Evolutionary conservation across 768 basidiomycete species (phyloP).

Genomic region (Suillus brevipes): DNA sequence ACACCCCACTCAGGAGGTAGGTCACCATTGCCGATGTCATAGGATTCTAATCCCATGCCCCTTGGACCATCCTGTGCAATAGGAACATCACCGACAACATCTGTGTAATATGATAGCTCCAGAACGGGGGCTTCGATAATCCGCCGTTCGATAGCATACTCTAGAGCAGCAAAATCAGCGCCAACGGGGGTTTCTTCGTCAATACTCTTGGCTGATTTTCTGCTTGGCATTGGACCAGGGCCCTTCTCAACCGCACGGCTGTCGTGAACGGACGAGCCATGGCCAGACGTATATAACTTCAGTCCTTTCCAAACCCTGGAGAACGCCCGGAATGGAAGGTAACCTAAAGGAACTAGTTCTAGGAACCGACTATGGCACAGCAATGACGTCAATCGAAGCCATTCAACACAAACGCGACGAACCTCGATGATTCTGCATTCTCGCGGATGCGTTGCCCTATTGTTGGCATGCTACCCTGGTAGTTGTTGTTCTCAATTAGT

Average conservation of each 20-base stretch:
- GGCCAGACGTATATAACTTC: slow-evolving; percentile 39
- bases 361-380: slow-evolving; percentile 22
- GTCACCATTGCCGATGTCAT: slow-evolving; percentile 86
- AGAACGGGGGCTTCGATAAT: slow-evolving; percentile 75
- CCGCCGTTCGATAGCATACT: slow-evolving; percentile 88
- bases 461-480: slow-evolving; percentile 61
- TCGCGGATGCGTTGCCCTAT: slow-evolving; percentile 65
- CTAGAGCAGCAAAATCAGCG: slow-evolving; percentile 54
- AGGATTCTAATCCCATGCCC: slow-evolving; percentile 41
- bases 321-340: slow-evolving; percentile 42
- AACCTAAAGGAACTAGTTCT: slow-evolving; percentile 29
- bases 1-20: slow-evolving; percentile 92
- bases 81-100: slow-evolving; percentile 79
- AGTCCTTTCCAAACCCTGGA: slow-evolving; percentile 58
- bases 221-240: slow-evolving; percentile 9
- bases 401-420: background rate
- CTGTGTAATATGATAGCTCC: slow-evolving; percentile 85
- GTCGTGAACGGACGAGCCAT: slow-evolving; percentile 9
- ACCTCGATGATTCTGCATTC: slow-evolving; percentile 49
- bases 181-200: slow-evolving; percentile 60
- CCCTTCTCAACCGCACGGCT: slow-evolving; percentile 3
- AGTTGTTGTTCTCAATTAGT: slow-evolving; percentile 75
- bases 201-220: slow-evolving; percentile 28
- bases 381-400: background rate
- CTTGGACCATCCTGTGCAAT: slow-evolving; percentile 28